Evolutionary conservation across 257 asterid genomes (phyloP), one percentile per base, ranked within the genome.

Genomic region (Misopates orontium): DNA sequence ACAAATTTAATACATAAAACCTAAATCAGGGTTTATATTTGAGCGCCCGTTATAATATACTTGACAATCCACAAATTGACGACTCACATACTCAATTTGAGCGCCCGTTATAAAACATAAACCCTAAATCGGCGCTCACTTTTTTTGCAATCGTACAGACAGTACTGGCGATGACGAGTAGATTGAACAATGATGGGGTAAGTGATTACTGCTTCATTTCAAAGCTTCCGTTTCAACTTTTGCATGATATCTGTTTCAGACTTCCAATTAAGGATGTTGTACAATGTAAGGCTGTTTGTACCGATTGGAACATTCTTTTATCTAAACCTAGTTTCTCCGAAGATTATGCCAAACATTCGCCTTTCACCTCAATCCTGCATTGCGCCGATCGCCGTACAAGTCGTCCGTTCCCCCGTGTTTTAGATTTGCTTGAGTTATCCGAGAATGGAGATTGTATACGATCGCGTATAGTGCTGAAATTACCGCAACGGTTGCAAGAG

Each of bases 351-450:
- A 36, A 13, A 51, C 21, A 65, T 19, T 36, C 70, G 19, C 19
- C 60, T 10, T 51, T 36, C 16, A 39, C 62, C 23, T 9, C 47
- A 12, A 23, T 65, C 21, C 18, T 65, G 53, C 22, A 32, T 16
- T 25, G 45, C 44, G n/a, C 1, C 45, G 44, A 19, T 7, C 36
- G 21, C 19, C 5, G 36, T 1, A 18, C 14, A 3, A 15, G 1
- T 24, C 6, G 5, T 44, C 15, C 56, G 28, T 10, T 0, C 10
- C 18, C 39, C 10, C 22, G 32, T 32, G 18, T 1, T 32, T 20
- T 63, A 17, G 49, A 49, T 32, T 64, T 64, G 50, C 69, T 64
- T 50, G 69, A 64, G 10, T 28, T 64, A 50, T 17, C 57, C 32
- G 60, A 51, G 4, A 64, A 36, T 49, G 58, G 58, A 6, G 49